A percentile compares a stretch with the other conserved stretches of the same genome.
phyloP scores from a whole-genome alignment of 768 basidiomycete genomes.

The Strobilomyces echinocephalus region DNA sequence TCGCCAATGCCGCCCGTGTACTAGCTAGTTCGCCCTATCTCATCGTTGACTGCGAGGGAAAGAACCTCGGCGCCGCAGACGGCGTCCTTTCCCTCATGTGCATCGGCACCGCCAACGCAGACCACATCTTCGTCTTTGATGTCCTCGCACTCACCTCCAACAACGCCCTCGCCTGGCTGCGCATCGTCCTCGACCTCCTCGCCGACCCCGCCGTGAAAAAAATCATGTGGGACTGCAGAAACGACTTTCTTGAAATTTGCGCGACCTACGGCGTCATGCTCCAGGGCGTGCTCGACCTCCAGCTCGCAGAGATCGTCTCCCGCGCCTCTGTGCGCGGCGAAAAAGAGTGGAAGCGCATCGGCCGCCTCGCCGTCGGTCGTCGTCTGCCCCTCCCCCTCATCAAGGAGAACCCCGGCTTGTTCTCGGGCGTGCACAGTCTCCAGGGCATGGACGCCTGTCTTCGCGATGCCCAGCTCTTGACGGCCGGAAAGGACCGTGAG shows the following conservation, averaged over 20 bases:
- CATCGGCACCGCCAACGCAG: constrained; percentile 29
- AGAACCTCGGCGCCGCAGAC: constrained; percentile 27
- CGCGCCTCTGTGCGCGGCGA: constrained; percentile 25
- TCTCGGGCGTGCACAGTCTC: constrained; percentile 31
- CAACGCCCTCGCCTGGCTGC: constrained; percentile 18
- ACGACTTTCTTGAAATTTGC: constrained; percentile 36
- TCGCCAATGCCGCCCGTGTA: constrained; percentile 17
- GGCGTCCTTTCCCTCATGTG: constrained; percentile 36
- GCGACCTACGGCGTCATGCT: constrained; percentile 27
- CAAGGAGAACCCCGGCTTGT: constrained; percentile 23
- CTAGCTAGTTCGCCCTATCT: constrained; percentile 24
- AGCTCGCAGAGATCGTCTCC: constrained; percentile 36
- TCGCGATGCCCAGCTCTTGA: constrained; percentile 19
- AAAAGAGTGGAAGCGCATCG: constrained; percentile 23
- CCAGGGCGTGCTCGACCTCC: constrained; percentile 36
- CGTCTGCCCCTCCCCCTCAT: constrained; percentile 22
- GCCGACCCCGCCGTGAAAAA: constrained; percentile 29
- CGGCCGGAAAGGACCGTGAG: constrained; percentile 34
- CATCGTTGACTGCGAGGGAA: constrained; percentile 40
- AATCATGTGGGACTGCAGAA: constrained; percentile 41
- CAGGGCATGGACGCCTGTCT: constrained; percentile 36
- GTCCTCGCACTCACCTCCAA: constrained; percentile 25
- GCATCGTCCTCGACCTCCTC: constrained; percentile 27
- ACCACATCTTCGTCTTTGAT: constrained; percentile 36
- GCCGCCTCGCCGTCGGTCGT: constrained; percentile 23